Conservation (phyloP, 306 rosid genomes). For the Castanospermum australe region DNA sequence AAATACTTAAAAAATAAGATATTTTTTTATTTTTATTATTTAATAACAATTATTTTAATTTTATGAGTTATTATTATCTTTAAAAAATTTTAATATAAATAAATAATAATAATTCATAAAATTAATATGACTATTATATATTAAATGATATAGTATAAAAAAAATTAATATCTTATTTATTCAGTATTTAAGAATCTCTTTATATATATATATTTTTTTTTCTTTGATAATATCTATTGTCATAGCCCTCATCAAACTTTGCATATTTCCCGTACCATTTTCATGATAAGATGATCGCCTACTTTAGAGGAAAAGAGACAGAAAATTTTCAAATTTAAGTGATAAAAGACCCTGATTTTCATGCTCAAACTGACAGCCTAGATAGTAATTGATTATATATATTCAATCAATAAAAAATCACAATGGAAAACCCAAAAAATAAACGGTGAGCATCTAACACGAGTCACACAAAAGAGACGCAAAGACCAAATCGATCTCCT, state of each 20-base stretch:
- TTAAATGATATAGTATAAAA: no score
- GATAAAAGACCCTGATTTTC: background rate
- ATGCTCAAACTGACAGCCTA: conserved; percentile 22
- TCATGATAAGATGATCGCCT: conserved; percentile 26
- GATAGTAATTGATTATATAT: conserved; percentile 27
- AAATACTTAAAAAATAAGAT: no score
- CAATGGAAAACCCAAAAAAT: conserved; percentile 21
- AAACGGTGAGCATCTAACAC: conserved; percentile 24
- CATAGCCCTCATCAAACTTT: conserved; percentile 41
- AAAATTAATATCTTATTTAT: no score
- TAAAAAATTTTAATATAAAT: no score
- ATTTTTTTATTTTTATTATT: no score
- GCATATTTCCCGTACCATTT: conserved; percentile 45
- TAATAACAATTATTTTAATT: no score
- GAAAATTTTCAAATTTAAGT: conserved; percentile 15
- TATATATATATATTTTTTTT: no score
- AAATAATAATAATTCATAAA: no score
- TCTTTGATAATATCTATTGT: conserved; percentile 17
- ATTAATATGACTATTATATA: no score
- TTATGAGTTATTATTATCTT: no score
- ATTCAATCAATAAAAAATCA: conserved; percentile 16
- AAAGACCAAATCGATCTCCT: conserved; percentile 33
- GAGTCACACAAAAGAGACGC: background rate
- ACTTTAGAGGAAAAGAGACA: conserved; percentile 29
- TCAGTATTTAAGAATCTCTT: no score